Evolutionary conservation across 192 early-diverging fungal species (phyloP), one percentile per base, ranked within the genome.

Genomic region (Podila clonocystis): DNA sequence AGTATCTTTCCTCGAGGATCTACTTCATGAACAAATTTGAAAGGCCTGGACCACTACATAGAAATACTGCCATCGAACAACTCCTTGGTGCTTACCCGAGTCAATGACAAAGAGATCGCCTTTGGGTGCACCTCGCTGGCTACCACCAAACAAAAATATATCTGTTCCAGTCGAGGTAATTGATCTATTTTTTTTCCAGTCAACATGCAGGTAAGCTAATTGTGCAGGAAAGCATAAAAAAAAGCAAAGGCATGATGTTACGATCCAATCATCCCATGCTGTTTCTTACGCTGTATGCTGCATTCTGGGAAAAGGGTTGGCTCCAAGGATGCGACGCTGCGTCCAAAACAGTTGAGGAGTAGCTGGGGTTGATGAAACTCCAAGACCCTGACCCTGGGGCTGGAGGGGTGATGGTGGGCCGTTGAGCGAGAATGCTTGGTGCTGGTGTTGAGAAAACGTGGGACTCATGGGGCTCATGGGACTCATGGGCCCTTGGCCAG

Each of bases 291-390:
- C 52, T 30, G 76, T 55, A 34, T 79, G 76, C 58, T 79, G 76
- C 65, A 68, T 67, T 36, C 76, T 64, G 2, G 76, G 76, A 67
- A 79, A 79, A 65, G 76, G 76, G 70, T 79, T 79, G n/a, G 65
- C 59, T 50, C 76, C 76, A 63, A 68, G 36, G 52, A 72, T 72
- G 5, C 69, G 76, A 68, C 76, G 76, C 52, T 72, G 76, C 0
- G 69, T 64, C 76, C 76, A 79, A 64, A 79, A 64, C 76, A 79
- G 28, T 64, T 72, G 76, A 72, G 76, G 76, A 79, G 76, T 52
- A 11, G 70, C 64, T 1, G 60, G 60, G 30, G 70, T 57, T 12
- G 49, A 55, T 55, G 33, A 62, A 36, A 15, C 66, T 22, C 28
- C 50, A 45, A 45, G 38, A 22, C 22, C 33, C 52, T 45, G 68